Evolutionary conservation across 305 asterid genomes (phyloP), one percentile per base, ranked within the genome.

Genomic region (Ilex paraguariensis): DNA sequence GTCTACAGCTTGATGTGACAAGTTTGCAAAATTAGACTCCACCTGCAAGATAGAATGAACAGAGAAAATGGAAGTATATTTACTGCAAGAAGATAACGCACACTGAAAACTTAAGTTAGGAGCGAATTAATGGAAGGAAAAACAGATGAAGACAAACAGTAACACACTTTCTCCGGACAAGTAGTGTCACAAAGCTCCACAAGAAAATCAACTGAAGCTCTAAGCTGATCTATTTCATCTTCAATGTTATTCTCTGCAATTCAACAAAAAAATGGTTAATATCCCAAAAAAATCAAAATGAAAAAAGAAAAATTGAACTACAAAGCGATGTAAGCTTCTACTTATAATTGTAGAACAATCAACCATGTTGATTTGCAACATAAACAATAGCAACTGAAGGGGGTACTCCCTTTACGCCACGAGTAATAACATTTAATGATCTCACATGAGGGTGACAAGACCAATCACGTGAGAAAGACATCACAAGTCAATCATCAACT

Each of bases 1-100:
- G 73, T 88, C 97, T 71, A 78, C 83, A 9, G 98, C 96, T 79
- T 88, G 95, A 77, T 91, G 99, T 32, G 96, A 91, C 96, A 87
- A 82, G 60, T 74, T 91, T 73, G 83, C 83, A 81, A 86, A 88
- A 63, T 74, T 79, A 57, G 75, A 71, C 75, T 82, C 87, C 66
- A 73, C 77, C 98, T 88, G 84, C 70, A 73, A 66, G 68, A 57
- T 14, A 51, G n/a, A 52, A 52, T 66, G 73, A 28, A 57, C 39
- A 61, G 52, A 75, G 57, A 58, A 66, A 48, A 36, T 8, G 42
- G 61, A 59, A 51, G 36, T 46, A 17, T 28, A 64, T 32, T 3
- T 7, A 17, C 40, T 66, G 66, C 16, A 39, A 57, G 33, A 65
- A 66, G 50, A 40, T 48, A 45, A 31, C 58, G 16, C 33, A 42